Base-by-base conservation (phyloP, 208 protist species). In the Strigomonas culicis region DNA sequence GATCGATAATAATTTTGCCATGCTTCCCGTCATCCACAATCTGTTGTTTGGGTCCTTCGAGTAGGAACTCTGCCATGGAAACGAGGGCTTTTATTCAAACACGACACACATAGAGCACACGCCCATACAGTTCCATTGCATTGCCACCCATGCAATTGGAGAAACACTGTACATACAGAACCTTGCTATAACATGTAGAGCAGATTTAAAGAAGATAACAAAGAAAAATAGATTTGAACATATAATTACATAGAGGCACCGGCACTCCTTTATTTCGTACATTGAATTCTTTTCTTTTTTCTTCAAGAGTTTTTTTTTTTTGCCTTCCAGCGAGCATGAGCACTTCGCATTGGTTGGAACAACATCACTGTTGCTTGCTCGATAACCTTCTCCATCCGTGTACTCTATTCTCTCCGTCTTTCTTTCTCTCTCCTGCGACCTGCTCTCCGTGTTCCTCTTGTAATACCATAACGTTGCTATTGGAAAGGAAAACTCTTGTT, bases 1-100 rank as follows among this genome's bases (percentile, higher is more conserved):
- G 52, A 70, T 96, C 22, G 86, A 92, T 62, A 84, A 93, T 22
- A 84, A 68, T 0, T 92, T 90, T 63, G 69, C 76, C 25, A 66
- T 92, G 28, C 64, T 79, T 10, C 71, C 78, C 7, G 80, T 76
- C 19, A 78, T 94, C 31, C 84, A 82, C 39, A 77, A 82, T 44
- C 71, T 94, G 10, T 62, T 92, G 34, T 92, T 92, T 57, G 79
- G 80, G 62, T 71, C 77, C 15, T 82, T 87, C 22, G 82, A 72
- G 4, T 39, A 39, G 34, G 34, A 4, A 39, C 4, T 13, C 4
- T 10, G 34, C 4, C 7, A 39, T 4, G 4, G 34, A 39, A 10
- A 39, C 7, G 10, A 10, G 34, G 34, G 10, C 7, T 13, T 4
- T 13, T 39, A 39, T 39, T 4, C 10, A 13, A 39, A 39, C 7